phyloP scores from a whole-genome alignment of 176 grass and related monocot species.

The Carex kokanica region DNA sequence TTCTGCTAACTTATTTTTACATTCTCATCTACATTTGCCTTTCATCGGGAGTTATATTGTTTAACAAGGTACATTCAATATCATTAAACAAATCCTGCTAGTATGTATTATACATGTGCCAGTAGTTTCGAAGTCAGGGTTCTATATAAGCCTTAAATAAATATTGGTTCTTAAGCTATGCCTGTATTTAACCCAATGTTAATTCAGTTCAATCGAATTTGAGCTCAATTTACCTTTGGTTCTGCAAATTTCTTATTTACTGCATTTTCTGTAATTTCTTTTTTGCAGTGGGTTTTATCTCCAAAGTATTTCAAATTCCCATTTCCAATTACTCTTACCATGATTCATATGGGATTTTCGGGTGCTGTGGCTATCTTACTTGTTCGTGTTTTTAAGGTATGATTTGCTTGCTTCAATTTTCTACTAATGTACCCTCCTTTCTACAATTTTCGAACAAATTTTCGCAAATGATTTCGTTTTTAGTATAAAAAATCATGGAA shows the following conservation, averaged over 20 bases:
- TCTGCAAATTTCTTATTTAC: constrained; percentile 1
- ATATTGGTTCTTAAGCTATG: neutral
- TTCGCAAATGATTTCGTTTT: neutral
- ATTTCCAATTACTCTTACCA: constrained; percentile 94
- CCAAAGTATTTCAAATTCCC: constrained; percentile 99
- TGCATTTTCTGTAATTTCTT: constrained; percentile 7
- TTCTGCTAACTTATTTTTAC: constrained; percentile 98
- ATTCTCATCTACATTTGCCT: constrained; percentile 95
- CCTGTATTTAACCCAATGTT: neutral
- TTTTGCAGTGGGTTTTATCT: constrained; percentile 91
- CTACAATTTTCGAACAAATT: neutral
- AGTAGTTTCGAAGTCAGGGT: neutral
- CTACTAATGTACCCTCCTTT: neutral
- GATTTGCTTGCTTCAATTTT: constrained; percentile 23
- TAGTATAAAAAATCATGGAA: neutral
- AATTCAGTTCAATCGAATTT: neutral
- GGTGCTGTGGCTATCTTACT: constrained; percentile 78
- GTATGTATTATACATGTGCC: neutral
- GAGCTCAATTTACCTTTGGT: neutral
- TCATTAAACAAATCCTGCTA: neutral
- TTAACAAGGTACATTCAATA: constrained; percentile 67
- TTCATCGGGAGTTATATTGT: constrained; percentile 96
- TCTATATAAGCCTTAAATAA: neutral
- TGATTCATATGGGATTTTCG: constrained; percentile 99
- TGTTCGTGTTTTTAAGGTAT: constrained; percentile 97